These are phyloP conservation scores for Reticulascus tulasneorum DNA, from an alignment of 2,329 filamentous ascomycete genomes.

Conservation along the genomic window DNA sequence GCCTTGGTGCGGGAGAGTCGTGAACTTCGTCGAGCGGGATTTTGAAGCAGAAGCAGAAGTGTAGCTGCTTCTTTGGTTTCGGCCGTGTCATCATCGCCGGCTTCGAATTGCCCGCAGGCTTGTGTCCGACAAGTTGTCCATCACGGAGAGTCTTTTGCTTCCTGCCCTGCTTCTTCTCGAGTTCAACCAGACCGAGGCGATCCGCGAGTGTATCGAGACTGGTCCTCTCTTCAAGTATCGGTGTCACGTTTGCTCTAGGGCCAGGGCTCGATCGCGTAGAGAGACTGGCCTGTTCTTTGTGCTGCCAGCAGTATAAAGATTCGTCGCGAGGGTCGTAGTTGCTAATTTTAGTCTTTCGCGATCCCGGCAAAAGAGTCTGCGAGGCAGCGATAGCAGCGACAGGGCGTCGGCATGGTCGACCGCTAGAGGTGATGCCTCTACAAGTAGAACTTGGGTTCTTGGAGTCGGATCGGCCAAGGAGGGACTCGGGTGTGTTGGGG, in stretches of 20 bases:
- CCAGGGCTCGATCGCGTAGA: slow-evolving; percentile 43
- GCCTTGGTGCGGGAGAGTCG: slow-evolving; percentile 35
- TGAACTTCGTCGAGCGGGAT: slow-evolving; percentile 41
- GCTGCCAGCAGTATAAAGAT: slow-evolving; percentile 87
- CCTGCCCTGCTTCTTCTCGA: slow-evolving; percentile 42
- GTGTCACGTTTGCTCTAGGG: slow-evolving; percentile 37
- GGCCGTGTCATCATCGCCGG: slow-evolving; percentile 8
- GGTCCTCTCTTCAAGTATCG: slow-evolving; percentile 60
- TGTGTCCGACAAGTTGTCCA: slow-evolving; percentile 14
- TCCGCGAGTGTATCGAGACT: slow-evolving; percentile 87
- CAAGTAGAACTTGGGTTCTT: slow-evolving; percentile 82
- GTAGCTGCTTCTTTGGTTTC: slow-evolving; percentile 27
- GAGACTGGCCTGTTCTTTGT: slow-evolving; percentile 74
- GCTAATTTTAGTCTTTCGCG: slow-evolving; percentile 25
- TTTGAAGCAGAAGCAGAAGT: slow-evolving; percentile 51
- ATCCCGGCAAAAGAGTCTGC: slow-evolving; percentile 19
- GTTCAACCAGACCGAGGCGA: slow-evolving; percentile 68
- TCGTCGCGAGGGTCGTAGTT: slow-evolving; percentile 51
- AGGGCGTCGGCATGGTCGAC: slow-evolving; percentile 76
- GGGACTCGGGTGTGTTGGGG: slow-evolving; percentile 73
- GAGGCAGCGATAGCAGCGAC: slow-evolving; percentile 41
- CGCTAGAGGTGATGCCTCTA: slow-evolving; percentile 76
- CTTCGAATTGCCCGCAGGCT: slow-evolving; percentile 15
- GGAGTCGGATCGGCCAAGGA: slow-evolving; percentile 76
- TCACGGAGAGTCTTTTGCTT: slow-evolving; percentile 18